Evolutionary conservation across 2,329 filamentous ascomycete genomes (phyloP), one percentile per base, ranked within the genome.

Genomic region (Hymenoscyphus repandus): DNA sequence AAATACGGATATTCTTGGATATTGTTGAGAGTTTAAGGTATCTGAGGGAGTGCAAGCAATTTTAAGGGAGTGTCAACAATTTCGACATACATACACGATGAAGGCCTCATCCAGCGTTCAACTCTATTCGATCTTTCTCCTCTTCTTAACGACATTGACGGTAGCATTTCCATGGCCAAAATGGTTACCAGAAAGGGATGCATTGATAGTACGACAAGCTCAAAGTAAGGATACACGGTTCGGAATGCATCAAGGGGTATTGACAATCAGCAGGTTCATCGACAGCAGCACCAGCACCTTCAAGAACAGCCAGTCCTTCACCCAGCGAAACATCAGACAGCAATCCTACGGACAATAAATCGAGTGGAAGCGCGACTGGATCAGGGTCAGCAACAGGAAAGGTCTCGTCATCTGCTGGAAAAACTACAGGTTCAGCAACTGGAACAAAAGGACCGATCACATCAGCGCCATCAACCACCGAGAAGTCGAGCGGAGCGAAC

Each of bases 121-220:
- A 63, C 72, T 74, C 40, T 62, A 73, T 59, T 67, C 79, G 58
- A 72, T 77, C 46, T 57, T 76, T 49, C 70, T 80, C 58, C 70
- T 83, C 39, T 73, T 79, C 31, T 66, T 82, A 47, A 68, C 75
- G 12, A 62, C 63, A 31, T 62, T 62, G 45, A 49, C 59, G 42
- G 55, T 58, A 20, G 73, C 73, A n/a, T 72, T 76, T 48, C 78
- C 74, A 50, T 82, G 79, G 79, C 75, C 79, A 17, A 68, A 65
- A 55, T 81, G 76, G 74, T 67, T 82, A 34, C 78, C 79, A 15
- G 72, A 77, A 11, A 43, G 74, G 33, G 74, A 82, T 56, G 63
- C 74, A 12, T 63, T 85, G 33, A 68, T 83, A 37, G 78, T 77
- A 45, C 53, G 62, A 43, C 73, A 77, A 55, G 70, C 76, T 55